These are phyloP conservation scores for Rhodotorula babjevae DNA, from an alignment of 768 basidiomycete species.

Conservation along the genomic window DNA sequence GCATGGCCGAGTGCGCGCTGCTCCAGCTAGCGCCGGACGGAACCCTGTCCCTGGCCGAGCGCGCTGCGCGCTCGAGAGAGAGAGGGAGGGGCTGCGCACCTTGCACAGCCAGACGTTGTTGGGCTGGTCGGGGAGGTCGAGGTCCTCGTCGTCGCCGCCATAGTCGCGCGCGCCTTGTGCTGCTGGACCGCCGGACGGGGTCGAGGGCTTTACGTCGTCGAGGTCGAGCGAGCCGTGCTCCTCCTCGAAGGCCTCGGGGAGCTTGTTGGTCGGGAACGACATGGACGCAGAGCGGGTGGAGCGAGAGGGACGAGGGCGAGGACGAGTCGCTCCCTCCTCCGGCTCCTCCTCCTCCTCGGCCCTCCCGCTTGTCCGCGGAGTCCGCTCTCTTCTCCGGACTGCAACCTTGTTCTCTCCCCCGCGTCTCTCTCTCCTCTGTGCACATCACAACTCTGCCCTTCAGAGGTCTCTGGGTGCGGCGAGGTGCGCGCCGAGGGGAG, in stretches of 20 bases:
- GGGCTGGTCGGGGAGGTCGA: constrained; percentile 70
- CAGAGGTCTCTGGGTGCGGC: too few species aligned
- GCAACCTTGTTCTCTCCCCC: too few species aligned
- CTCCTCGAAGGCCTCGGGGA: constrained; percentile 35
- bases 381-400: too few species aligned
- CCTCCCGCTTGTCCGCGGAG: too few species aligned
- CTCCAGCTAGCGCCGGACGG: too few species aligned
- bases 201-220: neutral
- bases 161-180: constrained; percentile 44
- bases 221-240: constrained; percentile 38
- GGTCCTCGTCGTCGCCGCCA: constrained; percentile 68
- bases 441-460: too few species aligned
- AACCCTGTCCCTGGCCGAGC: too few species aligned
- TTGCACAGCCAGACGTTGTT: constrained; percentile 81
- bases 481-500: too few species aligned
- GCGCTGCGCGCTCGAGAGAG: neutral
- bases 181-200: constrained; percentile 9
- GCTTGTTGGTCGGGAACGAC: constrained; percentile 13
- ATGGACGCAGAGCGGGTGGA: neutral
- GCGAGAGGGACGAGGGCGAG: neutral
- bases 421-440: too few species aligned
- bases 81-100: constrained; percentile 51
- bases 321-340: too few species aligned
- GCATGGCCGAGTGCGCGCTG: too few species aligned
- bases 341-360: too few species aligned